These are phyloP conservation scores for Crithidia bombi DNA, from an alignment of 208 protist species.

Conservation along the genomic window DNA sequence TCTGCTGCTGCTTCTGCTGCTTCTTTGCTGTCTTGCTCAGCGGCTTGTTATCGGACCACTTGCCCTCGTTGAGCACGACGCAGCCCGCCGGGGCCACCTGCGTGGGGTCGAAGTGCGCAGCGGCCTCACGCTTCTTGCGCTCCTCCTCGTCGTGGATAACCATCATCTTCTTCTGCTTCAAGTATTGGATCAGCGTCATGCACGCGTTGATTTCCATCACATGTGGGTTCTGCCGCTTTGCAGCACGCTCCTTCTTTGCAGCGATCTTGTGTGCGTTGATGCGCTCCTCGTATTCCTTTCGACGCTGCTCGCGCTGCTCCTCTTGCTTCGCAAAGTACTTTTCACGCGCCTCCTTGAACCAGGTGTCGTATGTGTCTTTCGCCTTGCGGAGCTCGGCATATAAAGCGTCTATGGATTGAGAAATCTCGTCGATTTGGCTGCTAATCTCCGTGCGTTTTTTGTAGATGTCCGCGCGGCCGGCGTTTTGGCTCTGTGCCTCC, in stretches of 20 bases:
- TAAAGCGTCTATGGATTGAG: constrained; percentile 57
- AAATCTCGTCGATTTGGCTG: constrained; percentile 40
- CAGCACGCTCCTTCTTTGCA: constrained; percentile 56
- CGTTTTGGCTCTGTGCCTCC: constrained; percentile 42
- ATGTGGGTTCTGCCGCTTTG: constrained; percentile 66
- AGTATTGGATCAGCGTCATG: constrained; percentile 57
- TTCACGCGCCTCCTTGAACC: constrained; percentile 59
- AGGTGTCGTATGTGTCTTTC: constrained; percentile 60
- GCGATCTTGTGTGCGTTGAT: constrained; percentile 64
- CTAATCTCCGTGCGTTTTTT: constrained; percentile 62
- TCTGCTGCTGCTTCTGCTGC: constrained; percentile 35
- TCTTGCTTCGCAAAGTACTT: constrained; percentile 69
- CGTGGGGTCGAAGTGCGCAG: constrained; percentile 67
- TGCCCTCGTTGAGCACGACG: constrained; percentile 73
- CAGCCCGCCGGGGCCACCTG: constrained; percentile 60
- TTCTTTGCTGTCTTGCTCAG: constrained; percentile 41
- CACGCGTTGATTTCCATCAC: constrained; percentile 66
- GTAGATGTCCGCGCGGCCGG: constrained; percentile 52
- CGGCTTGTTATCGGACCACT: constrained; percentile 40
- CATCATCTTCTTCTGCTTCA: constrained; percentile 73
- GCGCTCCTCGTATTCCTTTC: constrained; percentile 48
- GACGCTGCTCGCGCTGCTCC: constrained; percentile 59
- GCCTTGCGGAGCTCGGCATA: constrained; percentile 46
- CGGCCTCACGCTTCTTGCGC: constrained; percentile 44
- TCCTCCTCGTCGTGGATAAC: constrained; percentile 67